These are phyloP conservation scores for Citrus australasica DNA, from an alignment of 345 rosid genomes.

Conservation along the genomic window DNA sequence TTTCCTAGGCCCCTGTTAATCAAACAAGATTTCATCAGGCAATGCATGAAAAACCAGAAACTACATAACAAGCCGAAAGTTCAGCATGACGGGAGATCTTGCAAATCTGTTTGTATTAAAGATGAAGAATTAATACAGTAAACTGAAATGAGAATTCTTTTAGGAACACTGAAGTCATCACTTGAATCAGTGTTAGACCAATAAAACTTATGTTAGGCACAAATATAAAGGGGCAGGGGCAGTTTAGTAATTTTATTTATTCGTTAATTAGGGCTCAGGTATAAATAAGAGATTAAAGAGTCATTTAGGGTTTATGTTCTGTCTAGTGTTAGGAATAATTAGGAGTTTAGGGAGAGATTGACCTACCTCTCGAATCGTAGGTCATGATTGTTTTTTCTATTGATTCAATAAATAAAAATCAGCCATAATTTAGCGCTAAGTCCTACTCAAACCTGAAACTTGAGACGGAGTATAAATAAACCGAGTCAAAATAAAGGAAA, in stretches of 20 bases:
- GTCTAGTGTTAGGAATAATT: no score
- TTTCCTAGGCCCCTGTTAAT: slow-evolving; percentile 89
- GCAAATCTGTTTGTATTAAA: not conserved
- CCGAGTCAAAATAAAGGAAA: not conserved
- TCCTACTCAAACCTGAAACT: not conserved
- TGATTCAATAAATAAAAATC: no score
- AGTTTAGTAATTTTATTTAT: no score
- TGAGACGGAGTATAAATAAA: not conserved
- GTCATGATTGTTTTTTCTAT: no score
- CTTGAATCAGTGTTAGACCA: not conserved
- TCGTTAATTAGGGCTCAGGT: no score
- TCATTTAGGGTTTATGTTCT: no score
- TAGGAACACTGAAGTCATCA: not conserved
- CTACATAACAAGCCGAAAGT: not conserved
- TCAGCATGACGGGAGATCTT: not conserved
- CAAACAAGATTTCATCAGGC: slow-evolving; percentile 9
- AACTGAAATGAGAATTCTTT: not conserved
- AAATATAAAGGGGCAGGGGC: no score
- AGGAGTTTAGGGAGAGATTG: no score
- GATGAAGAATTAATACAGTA: not conserved
- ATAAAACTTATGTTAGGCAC: no score
- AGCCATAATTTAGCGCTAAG: no score
- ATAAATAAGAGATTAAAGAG: no score
- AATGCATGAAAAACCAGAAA: not conserved
- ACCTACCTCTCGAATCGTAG: no score